These are phyloP conservation scores for Rutstroemia sp. DNA, from an alignment of 2,329 filamentous ascomycete genomes.

Conservation along the genomic window DNA sequence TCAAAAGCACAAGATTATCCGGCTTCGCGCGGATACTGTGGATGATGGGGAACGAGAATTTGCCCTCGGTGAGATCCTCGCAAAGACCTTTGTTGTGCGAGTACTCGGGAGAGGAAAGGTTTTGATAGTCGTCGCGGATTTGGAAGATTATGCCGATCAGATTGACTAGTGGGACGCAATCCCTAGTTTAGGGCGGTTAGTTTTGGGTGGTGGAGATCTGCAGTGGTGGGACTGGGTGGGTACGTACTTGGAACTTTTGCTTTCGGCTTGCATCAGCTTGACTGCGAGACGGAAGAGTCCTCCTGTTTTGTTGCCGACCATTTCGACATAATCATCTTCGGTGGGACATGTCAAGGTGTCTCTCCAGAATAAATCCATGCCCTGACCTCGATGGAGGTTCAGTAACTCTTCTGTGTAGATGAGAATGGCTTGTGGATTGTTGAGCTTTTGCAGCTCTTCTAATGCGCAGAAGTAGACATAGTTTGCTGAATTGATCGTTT, in stretches of 20 bases:
- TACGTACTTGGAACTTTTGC: constrained; percentile 35
- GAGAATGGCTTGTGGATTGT: constrained; percentile 57
- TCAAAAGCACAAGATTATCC: constrained; percentile 71
- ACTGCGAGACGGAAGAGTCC: constrained; percentile 79
- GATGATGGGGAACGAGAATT: constrained; percentile 94
- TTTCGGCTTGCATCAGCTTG: constrained; percentile 81
- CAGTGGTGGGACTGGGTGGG: background rate
- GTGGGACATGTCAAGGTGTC: constrained; percentile 77
- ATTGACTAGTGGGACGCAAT: constrained; percentile 80
- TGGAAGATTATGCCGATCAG: constrained; percentile 81
- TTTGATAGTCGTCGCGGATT: constrained; percentile 90
- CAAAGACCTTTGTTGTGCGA: constrained; percentile 86
- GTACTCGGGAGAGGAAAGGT: constrained; percentile 70
- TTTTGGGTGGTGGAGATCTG: constrained; percentile 5
- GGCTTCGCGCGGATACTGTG: constrained; percentile 79
- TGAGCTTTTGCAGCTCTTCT: constrained; percentile 64
- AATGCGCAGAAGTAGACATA: constrained; percentile 81
- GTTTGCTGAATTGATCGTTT: constrained; percentile 87
- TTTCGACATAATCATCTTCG: constrained; percentile 88
- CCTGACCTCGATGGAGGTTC: constrained; percentile 79
- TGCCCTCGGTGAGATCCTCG: constrained; percentile 93
- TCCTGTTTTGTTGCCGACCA: constrained; percentile 88
- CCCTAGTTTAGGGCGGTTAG: constrained; percentile 31
- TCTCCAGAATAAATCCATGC: constrained; percentile 88
- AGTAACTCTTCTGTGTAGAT: constrained; percentile 78